Evolutionary conservation across 2,329 filamentous ascomycete species (phyloP).

Genomic region (Hypoxylon sp.): DNA sequence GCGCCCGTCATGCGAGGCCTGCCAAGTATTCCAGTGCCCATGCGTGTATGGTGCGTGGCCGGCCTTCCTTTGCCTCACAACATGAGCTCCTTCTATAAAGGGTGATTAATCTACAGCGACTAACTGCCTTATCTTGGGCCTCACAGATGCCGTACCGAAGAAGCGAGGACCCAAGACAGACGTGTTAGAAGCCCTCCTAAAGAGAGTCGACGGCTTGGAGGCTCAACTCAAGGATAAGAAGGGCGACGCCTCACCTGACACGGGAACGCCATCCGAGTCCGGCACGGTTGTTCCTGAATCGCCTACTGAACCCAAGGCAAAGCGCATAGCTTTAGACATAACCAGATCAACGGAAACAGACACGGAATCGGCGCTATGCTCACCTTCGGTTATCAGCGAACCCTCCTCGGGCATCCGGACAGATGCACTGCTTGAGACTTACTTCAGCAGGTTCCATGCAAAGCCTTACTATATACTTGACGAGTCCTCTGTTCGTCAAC

Average conservation of each 20-base stretch:
- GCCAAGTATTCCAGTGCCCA: constrained; percentile 85
- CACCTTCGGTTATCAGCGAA: constrained; percentile 54
- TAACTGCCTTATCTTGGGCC: constrained; percentile 19
- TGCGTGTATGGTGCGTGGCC: constrained; percentile 80
- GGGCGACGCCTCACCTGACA: constrained; percentile 51
- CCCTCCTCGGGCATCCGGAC: constrained; percentile 58
- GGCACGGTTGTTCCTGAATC: constrained; percentile 36
- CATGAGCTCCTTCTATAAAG: constrained; percentile 1
- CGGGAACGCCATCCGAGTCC: constrained; percentile 42
- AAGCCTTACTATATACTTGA: constrained; percentile 86
- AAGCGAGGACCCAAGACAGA: constrained; percentile 91
- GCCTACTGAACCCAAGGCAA: constrained; percentile 51
- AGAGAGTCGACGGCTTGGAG: constrained; percentile 85
- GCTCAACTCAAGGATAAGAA: constrained; percentile 76
- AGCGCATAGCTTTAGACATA: constrained; percentile 51
- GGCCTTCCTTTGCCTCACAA: constrained; percentile 20
- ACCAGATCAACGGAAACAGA: constrained; percentile 45
- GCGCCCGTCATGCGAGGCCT: constrained; percentile 85
- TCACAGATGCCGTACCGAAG: constrained; percentile 82
- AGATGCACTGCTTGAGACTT: constrained; percentile 76
- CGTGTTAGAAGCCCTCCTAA: constrained; percentile 82
- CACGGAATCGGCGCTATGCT: constrained; percentile 53
- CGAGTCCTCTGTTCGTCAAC: constrained; percentile 76
- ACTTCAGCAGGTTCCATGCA: constrained; percentile 80
- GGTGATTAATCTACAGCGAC: neutral